These are phyloP conservation scores for Cercophora sp. DNA, from an alignment of 495 filamentous ascomycete species.

Conservation along the genomic window DNA sequence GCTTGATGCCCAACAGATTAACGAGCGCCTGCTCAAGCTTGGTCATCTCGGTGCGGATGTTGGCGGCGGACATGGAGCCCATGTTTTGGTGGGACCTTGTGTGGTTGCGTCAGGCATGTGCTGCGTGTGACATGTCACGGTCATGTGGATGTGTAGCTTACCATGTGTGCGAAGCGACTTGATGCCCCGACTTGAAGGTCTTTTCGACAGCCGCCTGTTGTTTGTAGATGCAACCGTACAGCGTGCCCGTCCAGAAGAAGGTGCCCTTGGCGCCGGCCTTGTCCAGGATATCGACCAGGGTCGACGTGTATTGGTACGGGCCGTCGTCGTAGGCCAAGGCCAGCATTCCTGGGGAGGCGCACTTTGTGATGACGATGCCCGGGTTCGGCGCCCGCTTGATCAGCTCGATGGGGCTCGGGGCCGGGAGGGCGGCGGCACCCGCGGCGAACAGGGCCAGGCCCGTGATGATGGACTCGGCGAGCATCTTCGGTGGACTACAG, in stretches of 20 bases:
- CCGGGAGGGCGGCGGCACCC: constrained; percentile 26
- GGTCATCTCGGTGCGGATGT: constrained; percentile 46
- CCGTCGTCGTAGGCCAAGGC: constrained; percentile 70
- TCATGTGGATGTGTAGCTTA: constrained; percentile 10
- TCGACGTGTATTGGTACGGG: constrained; percentile 61
- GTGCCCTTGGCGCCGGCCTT: constrained; percentile 56
- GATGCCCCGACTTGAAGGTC: constrained; percentile 46
- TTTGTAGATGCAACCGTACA: constrained; percentile 55
- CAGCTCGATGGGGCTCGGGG: constrained; percentile 31
- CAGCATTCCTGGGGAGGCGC: constrained; percentile 38
- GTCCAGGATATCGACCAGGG: constrained; percentile 63
- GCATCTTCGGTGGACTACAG: too few species aligned
- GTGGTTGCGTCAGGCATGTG: too few species aligned
- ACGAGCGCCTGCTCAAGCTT: constrained; percentile 48
- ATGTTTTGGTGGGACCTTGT: constrained; percentile 46
- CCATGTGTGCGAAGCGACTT: constrained; percentile 52
- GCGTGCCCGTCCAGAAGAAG: constrained; percentile 54
- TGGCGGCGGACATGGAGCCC: constrained; percentile 34
- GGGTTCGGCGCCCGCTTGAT: constrained; percentile 35
- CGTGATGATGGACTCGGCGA: too few species aligned
- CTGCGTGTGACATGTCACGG: too few species aligned
- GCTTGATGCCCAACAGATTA: constrained; percentile 51
- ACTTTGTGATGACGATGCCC: constrained; percentile 40
- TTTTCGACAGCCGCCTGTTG: constrained; percentile 45
- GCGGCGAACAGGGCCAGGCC: constrained; percentile 27